Conservation (phyloP, 2,329 filamentous ascomycete species). For the Pezicula carpinea region DNA sequence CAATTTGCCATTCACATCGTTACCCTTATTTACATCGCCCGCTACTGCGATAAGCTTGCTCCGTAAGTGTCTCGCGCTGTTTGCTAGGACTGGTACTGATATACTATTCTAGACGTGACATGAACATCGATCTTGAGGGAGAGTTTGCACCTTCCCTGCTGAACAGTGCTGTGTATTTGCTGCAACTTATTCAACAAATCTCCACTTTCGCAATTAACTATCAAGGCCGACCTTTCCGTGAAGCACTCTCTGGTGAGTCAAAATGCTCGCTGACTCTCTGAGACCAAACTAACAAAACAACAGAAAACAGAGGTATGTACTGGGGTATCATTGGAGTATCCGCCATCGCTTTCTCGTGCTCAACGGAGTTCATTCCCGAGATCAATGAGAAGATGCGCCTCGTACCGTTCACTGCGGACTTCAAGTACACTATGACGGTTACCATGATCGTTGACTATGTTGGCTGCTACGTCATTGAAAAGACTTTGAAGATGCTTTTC, state of each 20-base stretch:
- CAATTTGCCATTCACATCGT: constrained; percentile 95
- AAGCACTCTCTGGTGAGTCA: constrained; percentile 66
- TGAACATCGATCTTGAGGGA: constrained; percentile 81
- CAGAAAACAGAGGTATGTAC: constrained; percentile 87
- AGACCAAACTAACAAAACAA: constrained; percentile 6
- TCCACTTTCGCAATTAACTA: constrained; percentile 99
- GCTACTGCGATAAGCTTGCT: constrained; percentile 79
- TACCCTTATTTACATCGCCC: constrained; percentile 90
- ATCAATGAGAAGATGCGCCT: constrained; percentile 91
- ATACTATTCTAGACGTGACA: constrained; percentile 37
- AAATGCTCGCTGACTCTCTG: background rate
- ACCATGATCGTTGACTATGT: constrained; percentile 86
- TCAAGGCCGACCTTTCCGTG: constrained; percentile 95
- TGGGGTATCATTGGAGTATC: constrained; percentile 90
- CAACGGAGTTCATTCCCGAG: constrained; percentile 91
- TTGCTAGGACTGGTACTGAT: constrained; percentile 18
- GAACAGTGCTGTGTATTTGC: constrained; percentile 93
- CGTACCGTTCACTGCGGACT: constrained; percentile 82
- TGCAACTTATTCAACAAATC: constrained; percentile 98
- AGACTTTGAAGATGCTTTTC: constrained; percentile 77
- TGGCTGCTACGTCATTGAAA: constrained; percentile 84
- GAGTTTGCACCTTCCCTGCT: constrained; percentile 91
- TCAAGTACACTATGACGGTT: constrained; percentile 79
- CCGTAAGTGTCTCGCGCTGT: constrained; percentile 56
- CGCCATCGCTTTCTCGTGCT: constrained; percentile 87